Percentiles rank a stretch among this genome's conserved stretches.
Evolutionary conservation across 2,329 filamentous ascomycete genomes (phyloP).

Genomic region (Fusarium nelsonii): DNA sequence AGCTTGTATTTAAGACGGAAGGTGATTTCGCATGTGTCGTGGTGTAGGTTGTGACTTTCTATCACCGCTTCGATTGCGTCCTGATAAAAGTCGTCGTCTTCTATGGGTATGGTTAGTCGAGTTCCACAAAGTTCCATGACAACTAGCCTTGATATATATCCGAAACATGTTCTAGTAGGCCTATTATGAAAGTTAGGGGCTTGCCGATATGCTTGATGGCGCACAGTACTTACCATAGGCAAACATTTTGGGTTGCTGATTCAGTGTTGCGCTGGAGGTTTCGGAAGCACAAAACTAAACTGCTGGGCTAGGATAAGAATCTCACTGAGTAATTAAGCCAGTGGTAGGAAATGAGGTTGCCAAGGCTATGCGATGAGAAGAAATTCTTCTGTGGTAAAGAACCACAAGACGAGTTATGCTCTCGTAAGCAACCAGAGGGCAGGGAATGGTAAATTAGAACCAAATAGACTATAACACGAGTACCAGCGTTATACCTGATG

Average conservation of each 20-base stretch:
- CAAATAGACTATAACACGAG: neutral
- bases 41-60: slow-evolving; percentile 4
- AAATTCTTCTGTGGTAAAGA: neutral
- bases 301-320: neutral
- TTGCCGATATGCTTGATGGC: too few relatives aligned
- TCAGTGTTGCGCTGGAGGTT: too few relatives aligned
- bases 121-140: fast-evolving
- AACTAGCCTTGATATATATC: neutral
- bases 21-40: neutral
- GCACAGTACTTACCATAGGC: neutral
- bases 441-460: neutral
- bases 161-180: neutral
- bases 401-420: neutral
- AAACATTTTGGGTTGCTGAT: neutral
- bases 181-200: neutral
- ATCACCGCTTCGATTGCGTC: slow-evolving; percentile 8
- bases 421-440: fast-evolving
- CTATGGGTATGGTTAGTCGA: neutral
- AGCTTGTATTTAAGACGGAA: slow-evolving; percentile 16
- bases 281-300: neutral
- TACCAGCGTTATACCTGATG: neutral
- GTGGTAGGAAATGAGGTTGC: neutral
- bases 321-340: too few relatives aligned
- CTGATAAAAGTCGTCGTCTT: slow-evolving; percentile 18
- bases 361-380: too few relatives aligned